phyloP scores from a whole-genome alignment of 768 basidiomycete species.

The Termitomyces sp. region DNA sequence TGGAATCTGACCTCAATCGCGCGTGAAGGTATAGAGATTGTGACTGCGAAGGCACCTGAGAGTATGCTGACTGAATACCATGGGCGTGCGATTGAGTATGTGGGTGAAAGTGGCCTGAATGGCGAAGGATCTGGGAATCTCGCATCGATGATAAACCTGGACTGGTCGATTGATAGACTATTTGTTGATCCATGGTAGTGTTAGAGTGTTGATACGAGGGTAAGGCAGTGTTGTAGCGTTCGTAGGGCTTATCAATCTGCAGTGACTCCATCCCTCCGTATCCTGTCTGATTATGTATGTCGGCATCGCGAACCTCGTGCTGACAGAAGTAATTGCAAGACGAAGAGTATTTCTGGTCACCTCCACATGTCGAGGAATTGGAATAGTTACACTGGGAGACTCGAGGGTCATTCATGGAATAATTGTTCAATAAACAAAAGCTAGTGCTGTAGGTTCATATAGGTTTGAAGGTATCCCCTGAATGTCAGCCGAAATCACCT shows the following conservation, averaged over 20 bases:
- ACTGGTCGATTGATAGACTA: conserved; percentile 15
- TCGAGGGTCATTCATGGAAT: conserved; percentile 24
- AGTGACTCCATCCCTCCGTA: conserved; percentile 9
- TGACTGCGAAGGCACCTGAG: conserved; percentile 20
- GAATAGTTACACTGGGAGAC: conserved; percentile 26
- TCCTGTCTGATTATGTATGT: conserved; percentile 19
- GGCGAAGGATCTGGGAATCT: conserved; percentile 25
- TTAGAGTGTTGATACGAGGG: conserved; percentile 16
- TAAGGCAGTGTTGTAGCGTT: conserved; percentile 16
- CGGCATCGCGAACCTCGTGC: conserved; percentile 13
- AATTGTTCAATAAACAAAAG: conserved; percentile 5
- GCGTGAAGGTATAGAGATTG: conserved; percentile 23
- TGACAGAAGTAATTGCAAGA: conserved; percentile 21
- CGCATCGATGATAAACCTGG: conserved; percentile 23
- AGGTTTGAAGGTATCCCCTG: conserved; percentile 15
- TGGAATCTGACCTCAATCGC: conserved; percentile 39
- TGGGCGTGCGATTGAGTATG: conserved; percentile 32
- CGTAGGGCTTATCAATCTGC: conserved; percentile 13
- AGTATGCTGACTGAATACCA: conserved; percentile 25
- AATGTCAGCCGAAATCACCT: conserved; percentile 17
- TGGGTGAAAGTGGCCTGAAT: conserved; percentile 23
- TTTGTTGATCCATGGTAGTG: conserved; percentile 1
- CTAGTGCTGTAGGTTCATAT: conserved; percentile 21
- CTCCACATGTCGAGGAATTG: conserved; percentile 27
- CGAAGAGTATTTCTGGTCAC: conserved; percentile 24